Evolutionary conservation across 352 stramenopile genomes (phyloP).

Genomic region (Pythium graminicola): DNA sequence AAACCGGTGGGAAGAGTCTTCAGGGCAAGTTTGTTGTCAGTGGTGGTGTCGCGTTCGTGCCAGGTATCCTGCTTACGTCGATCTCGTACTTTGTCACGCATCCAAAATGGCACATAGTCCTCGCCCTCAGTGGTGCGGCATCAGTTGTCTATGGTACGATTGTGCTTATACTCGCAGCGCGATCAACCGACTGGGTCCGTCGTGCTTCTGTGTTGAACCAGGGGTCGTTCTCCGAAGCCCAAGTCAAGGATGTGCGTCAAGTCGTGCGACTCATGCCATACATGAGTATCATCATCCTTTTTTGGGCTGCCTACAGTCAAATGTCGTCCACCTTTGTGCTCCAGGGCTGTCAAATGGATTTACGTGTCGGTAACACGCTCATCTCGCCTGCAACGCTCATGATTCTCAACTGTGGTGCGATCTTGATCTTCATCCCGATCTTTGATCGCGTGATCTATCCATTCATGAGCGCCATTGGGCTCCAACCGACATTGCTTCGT

Average conservation of each 20-base stretch:
- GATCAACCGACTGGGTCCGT: constrained; percentile 55
- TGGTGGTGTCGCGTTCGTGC: constrained; percentile 56
- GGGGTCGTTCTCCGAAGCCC: constrained; percentile 41
- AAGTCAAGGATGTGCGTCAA: constrained; percentile 71
- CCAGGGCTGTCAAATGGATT: constrained; percentile 88
- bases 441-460: constrained; percentile 85
- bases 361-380: constrained; percentile 59
- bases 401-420: constrained; percentile 83
- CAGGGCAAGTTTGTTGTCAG: constrained; percentile 72
- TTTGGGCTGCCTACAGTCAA: constrained; percentile 82
- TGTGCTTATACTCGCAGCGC: constrained; percentile 58
- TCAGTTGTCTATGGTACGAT: constrained; percentile 63
- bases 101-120: constrained; percentile 40
- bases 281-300: constrained; percentile 78
- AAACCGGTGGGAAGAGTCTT: constrained; percentile 21
- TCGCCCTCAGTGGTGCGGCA: constrained; percentile 47
- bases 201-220: constrained; percentile 41
- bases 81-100: constrained; percentile 75
- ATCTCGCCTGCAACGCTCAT: constrained; percentile 84
- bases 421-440: constrained; percentile 87
- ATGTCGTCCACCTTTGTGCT: constrained; percentile 82
- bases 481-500: constrained; percentile 70
- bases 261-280: constrained; percentile 76
- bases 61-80: constrained; percentile 72
- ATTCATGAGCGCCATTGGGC: constrained; percentile 44